These are phyloP conservation scores for Coemansia furcata DNA, from an alignment of 192 early-diverging fungal genomes.

Conservation along the genomic window DNA sequence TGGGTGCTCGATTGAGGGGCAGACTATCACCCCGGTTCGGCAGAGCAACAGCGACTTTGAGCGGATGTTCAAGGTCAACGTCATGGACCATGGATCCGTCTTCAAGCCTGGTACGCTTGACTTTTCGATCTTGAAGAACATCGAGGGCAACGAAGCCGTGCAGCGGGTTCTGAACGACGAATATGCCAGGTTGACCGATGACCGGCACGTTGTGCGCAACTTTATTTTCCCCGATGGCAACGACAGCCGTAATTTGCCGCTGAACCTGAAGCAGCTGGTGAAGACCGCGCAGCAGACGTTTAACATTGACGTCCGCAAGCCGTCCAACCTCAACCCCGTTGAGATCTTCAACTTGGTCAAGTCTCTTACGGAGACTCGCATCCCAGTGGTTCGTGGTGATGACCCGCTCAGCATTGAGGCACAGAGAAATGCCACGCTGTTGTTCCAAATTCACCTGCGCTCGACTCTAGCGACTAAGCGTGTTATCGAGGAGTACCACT, in stretches of 20 bases:
- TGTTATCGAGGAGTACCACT: conserved; percentile 87
- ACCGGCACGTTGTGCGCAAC: conserved; percentile 71
- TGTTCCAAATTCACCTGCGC: conserved; percentile 85
- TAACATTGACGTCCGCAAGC: conserved; percentile 72
- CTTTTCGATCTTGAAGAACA: conserved; percentile 67
- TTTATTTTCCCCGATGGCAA: conserved; percentile 79
- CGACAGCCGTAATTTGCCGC: conserved; percentile 82
- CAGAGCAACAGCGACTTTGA: conserved; percentile 71
- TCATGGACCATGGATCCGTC: conserved; percentile 62
- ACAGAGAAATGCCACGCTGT: conserved; percentile 88
- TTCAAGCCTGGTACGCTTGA: conserved; percentile 72
- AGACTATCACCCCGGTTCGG: conserved; percentile 70
- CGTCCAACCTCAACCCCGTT: conserved; percentile 84
- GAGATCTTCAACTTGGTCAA: conserved; percentile 73
- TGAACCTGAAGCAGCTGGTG: conserved; percentile 86
- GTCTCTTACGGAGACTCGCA: conserved; percentile 67
- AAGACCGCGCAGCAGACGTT: conserved; percentile 90
- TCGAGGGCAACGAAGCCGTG: conserved; percentile 70
- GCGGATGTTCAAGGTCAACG: conserved; percentile 77
- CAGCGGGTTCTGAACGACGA: conserved; percentile 79
- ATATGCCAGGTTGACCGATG: conserved; percentile 71
- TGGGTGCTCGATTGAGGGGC: conserved; percentile 81
- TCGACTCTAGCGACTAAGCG: conserved; percentile 79
- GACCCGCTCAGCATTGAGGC: conserved; percentile 84
- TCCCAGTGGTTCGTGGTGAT: conserved; percentile 77